Percentiles rank a stretch among this genome's conserved stretches.
Conservation (phyloP, 345 rosid genomes). For the Arabidopsis suecica region DNA sequence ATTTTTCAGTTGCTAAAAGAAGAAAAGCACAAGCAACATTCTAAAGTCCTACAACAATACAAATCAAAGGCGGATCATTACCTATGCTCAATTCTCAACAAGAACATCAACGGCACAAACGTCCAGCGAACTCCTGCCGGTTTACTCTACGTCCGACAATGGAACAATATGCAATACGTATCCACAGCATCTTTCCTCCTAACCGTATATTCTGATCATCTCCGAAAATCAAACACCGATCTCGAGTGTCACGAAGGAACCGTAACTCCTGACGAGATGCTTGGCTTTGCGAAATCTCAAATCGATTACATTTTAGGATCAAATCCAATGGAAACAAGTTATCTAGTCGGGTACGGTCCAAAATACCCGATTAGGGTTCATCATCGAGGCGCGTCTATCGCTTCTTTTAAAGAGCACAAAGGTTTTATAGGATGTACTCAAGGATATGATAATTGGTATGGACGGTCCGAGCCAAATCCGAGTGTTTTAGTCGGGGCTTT, state of each 20-base stretch:
- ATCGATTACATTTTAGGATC: conserved; percentile 84
- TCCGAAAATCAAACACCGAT: conserved; percentile 44
- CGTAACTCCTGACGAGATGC: conserved; percentile 53
- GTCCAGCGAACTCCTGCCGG: conserved; percentile 77
- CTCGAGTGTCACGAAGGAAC: conserved; percentile 58
- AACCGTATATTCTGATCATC: conserved; percentile 72
- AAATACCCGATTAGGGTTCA: conserved; percentile 78
- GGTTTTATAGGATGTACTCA: conserved; percentile 97
- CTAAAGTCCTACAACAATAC: conserved; percentile 55
- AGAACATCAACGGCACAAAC: conserved; percentile 58
- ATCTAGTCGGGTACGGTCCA: conserved; percentile 77
- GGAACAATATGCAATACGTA: conserved; percentile 99
- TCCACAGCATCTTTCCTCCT: conserved; percentile 83
- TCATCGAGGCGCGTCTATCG: conserved; percentile 90
- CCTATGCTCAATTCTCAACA: conserved; percentile 80
- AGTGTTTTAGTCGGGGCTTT: conserved; percentile 69
- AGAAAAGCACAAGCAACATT: conserved; percentile 55
- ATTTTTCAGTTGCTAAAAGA: conserved; percentile 59
- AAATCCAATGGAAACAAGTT: conserved; percentile 87
- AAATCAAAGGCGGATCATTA: conserved; percentile 78
- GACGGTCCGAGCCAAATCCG: conserved; percentile 57
- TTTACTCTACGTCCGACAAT: conserved; percentile 74
- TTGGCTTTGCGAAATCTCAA: conserved; percentile 71
- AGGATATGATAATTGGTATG: conserved; percentile 68
- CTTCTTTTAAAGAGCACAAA: conserved; percentile 69